phyloP scores from a whole-genome alignment of 2,329 filamentous ascomycete species.

The Furcasterigmium furcatum region DNA sequence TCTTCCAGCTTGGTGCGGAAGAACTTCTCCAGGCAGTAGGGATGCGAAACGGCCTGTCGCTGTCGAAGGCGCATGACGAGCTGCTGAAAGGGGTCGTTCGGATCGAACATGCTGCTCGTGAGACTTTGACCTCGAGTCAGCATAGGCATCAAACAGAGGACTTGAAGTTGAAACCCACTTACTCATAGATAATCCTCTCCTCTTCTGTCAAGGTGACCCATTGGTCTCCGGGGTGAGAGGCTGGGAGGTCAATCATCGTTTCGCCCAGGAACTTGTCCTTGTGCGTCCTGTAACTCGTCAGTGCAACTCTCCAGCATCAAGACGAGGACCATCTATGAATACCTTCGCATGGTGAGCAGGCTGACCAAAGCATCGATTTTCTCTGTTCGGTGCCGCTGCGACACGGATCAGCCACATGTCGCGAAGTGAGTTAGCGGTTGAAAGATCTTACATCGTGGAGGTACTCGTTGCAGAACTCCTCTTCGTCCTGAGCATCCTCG shows the following conservation, averaged over 20 bases:
- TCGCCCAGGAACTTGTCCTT: conserved; percentile 22
- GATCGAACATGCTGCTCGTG: conserved; percentile 3
- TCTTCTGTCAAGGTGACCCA: conserved; percentile 18
- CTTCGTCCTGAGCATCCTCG: conserved; percentile 1
- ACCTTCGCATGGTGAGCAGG: conserved; percentile 6
- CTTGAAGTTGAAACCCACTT: not conserved
- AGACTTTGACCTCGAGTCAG: not conserved
- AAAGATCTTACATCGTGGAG: conserved; percentile 10
- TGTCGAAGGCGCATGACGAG: conserved; percentile 5
- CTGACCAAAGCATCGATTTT: conserved; percentile 9
- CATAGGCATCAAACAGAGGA: not conserved
- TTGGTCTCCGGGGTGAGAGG: conserved; percentile 10
- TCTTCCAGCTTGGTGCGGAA: conserved; percentile 2
- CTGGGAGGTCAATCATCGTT: conserved; percentile 19
- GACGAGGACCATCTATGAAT: not conserved
- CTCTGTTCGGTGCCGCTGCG: too few species aligned
- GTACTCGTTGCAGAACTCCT: conserved; percentile 13
- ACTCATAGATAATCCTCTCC: conserved; percentile 22
- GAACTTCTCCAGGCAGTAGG: conserved; percentile 22
- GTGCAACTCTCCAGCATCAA: too few species aligned
- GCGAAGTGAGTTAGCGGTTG: too few species aligned
- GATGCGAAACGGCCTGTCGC: conserved; percentile 20
- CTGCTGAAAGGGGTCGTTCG: not conserved
- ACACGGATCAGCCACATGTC: too few species aligned
- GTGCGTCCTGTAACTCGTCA: conserved; percentile 18